phyloP scores from a whole-genome alignment of 352 stramenopile genomes.

The Blastocystis sp. region DNA sequence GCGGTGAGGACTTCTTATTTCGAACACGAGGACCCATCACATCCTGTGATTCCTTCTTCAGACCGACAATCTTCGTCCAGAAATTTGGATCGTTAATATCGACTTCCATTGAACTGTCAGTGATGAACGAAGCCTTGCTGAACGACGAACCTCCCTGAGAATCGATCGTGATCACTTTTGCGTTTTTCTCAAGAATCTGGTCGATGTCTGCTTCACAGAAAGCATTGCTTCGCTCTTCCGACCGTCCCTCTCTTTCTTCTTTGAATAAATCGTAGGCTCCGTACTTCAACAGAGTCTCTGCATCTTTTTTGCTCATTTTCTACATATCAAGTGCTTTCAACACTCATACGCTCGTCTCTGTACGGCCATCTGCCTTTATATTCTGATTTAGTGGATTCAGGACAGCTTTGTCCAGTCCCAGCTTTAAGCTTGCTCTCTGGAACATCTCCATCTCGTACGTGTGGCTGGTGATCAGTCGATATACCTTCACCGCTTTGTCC shows the following conservation, averaged over 20 bases:
- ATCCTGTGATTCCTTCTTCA: constrained; percentile 73
- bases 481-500: constrained; percentile 85
- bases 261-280: constrained; percentile 87
- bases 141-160: constrained; percentile 72
- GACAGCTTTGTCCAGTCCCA: constrained; percentile 83
- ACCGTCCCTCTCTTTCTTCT: constrained; percentile 77
- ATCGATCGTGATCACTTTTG: constrained; percentile 63
- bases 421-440: constrained; percentile 81
- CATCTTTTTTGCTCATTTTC: constrained; percentile 79
- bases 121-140: constrained; percentile 85
- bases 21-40: constrained; percentile 66
- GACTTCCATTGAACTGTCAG: constrained; percentile 76
- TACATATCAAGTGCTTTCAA: background rate
- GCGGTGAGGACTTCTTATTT: background rate
- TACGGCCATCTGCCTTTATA: constrained; percentile 68
- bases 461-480: constrained; percentile 80
- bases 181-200: constrained; percentile 81
- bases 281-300: constrained; percentile 84
- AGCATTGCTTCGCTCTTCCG: constrained; percentile 83
- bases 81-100: constrained; percentile 86
- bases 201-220: constrained; percentile 97
- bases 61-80: constrained; percentile 84
- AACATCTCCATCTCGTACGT: constrained; percentile 89
- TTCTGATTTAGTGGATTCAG: constrained; percentile 66
- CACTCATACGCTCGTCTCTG: constrained; percentile 54